Base-by-base conservation (phyloP, 805 yeast species). In the Candida broadrunensis region DNA sequence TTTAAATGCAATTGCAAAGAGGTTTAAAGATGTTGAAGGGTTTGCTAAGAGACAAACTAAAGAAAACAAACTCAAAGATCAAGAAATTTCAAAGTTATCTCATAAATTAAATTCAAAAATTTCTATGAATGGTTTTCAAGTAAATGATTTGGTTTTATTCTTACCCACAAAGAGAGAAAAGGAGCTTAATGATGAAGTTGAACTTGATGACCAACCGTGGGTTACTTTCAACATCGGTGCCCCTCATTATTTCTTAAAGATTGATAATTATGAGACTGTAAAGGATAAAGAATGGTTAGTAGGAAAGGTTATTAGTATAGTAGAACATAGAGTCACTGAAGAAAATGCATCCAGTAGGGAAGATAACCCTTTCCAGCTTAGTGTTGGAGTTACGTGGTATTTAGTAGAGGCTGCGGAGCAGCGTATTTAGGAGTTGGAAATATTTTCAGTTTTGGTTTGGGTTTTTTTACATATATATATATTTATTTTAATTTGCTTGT, bases 161-260 rank as follows among this genome's bases (percentile, higher is more conserved):
- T 64, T 91, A 47, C 97, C 95, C 2, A 88, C 96, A 0, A 65
- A 80, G 33, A 73, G 75, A 35, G 77, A 76, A 50, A 39, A 57
- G 20, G 41, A 42, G 6, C 41, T 43, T 27, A 58, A 50, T 8
- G 35, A 35, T 13, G 37, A 23, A 7, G 16, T 13, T 34, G 33
- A 12, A 15, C 21, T 17, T 20, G 23, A 24, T 13, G 9, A 17
- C 9, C 35, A 20, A 13, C 88, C 91, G 0, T 91, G 98, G 98
- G 97, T 97, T 0, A 96, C 95, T 1, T 91, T 91, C 67, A 90
- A 93, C 49, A 74, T 86, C 41, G 95, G 91, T 1, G 83, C 88
- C 1, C 93, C 95, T 0, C 89, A 90, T 57, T 89, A 80, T 58
- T 83, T 89, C 54, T 65, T 91, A 47, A 77, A 79, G 38, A 67